Evolutionary conservation across 768 basidiomycete genomes (phyloP), one percentile per base, ranked within the genome.

Genomic region (Clavaria fumosa): DNA sequence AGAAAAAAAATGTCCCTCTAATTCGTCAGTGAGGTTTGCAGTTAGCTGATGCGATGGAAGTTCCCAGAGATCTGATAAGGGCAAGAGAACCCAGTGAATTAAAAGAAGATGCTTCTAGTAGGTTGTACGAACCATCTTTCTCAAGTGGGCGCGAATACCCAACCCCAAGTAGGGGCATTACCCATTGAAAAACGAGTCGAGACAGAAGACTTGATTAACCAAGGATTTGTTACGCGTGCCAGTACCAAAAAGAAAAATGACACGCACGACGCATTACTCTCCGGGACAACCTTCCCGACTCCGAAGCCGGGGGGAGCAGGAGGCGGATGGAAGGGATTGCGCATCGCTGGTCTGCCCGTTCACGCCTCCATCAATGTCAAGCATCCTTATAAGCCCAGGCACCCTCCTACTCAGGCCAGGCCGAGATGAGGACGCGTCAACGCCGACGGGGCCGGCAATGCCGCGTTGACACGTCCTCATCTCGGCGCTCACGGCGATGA

Each of bases 111-210:
- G 28, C 18, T 39, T 23, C 18, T 23, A 1, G 24, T 37, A 18
- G 28, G 7, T 20, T n/a, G 21, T 23, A 47, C 57, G 11, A 24
- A 70, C 75, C 75, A 31, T 75, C 72, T 47, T 65, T 61, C 53
- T 71, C 58, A 7, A 75, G 45, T 0, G 73, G 73, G 35, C 74
- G 58, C 7, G 70, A 66, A 47, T 67, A 77, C 2, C 74, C 74
- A 10, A 75, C 72, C 21, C 57, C 54, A 4, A 76, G 57, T 42
- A 78, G 64, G 1, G 72, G 61, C 19, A 54, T 56, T 5, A 76
- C 48, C 73, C 74, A 75, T n/a, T 61, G 55, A 22, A 71, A 67
- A 22, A 67, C 43, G 1, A 73, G 50, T 23, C 57, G 57, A 5
- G 70, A 72, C 15, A 67, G 45, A 48, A 49, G 57, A 39, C 70